phyloP scores from a whole-genome alignment of 2,329 filamentous ascomycete species.

The Westerdykella aurantiaca region DNA sequence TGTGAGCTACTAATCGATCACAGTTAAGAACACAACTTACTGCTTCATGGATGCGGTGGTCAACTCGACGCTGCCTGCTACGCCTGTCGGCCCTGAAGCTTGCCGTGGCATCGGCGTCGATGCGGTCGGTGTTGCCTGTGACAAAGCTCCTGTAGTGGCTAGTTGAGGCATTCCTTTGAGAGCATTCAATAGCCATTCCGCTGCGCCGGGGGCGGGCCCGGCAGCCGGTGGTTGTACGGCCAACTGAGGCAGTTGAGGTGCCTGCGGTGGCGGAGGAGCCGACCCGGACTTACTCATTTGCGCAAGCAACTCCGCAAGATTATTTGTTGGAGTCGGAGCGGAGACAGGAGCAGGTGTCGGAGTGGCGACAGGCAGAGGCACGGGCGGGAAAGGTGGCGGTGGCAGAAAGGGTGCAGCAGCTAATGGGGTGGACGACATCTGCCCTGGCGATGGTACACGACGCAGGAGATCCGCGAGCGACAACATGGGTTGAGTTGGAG shows the following conservation, averaged over 20 bases:
- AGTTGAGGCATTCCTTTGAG: slow-evolving; percentile 20
- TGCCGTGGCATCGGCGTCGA: slow-evolving; percentile 25
- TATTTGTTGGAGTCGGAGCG: slow-evolving; percentile 21
- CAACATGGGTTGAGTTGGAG: background rate
- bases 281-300: slow-evolving; percentile 25
- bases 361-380: slow-evolving; percentile 12
- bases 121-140: slow-evolving; percentile 21
- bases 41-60: slow-evolving; percentile 66
- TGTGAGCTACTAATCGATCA: slow-evolving; percentile 11
- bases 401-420: slow-evolving; percentile 22
- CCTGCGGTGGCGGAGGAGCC: slow-evolving; percentile 14
- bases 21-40: slow-evolving; percentile 40
- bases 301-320: slow-evolving; percentile 29
- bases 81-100: slow-evolving; percentile 32
- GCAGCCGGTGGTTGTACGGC: slow-evolving; percentile 11
- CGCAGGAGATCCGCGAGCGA: slow-evolving; percentile 28
- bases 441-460: slow-evolving; percentile 23
- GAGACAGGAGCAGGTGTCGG: slow-evolving; percentile 22
- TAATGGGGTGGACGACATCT: slow-evolving; percentile 19
- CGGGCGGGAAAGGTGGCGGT: slow-evolving; percentile 22
- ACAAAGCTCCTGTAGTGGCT: slow-evolving; percentile 16
- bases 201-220: slow-evolving; percentile 15
- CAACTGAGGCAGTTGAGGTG: slow-evolving; percentile 18
- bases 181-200: slow-evolving; percentile 31
- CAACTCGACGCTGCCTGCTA: slow-evolving; percentile 52